Percentiles rank a stretch among this genome's conserved stretches.
phyloP scores from a whole-genome alignment of 805 yeast species.

The Teunomyces barrocoloradensis region DNA sequence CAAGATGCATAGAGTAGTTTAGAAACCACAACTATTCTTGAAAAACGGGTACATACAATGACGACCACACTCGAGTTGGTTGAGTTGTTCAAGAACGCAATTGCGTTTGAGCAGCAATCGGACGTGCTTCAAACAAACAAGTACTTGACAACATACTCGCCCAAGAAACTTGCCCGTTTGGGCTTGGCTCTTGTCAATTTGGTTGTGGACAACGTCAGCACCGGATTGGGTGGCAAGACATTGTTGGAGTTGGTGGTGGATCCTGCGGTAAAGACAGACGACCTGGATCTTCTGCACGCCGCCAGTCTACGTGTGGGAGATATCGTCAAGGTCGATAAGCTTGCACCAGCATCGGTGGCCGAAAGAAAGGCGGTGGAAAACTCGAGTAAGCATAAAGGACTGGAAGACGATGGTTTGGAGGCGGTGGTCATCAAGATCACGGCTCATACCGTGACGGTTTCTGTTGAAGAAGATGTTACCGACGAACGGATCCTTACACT shows the following conservation, averaged over 20 bases:
- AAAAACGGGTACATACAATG: conserved; percentile 28
- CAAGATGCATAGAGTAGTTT: conserved; percentile 26
- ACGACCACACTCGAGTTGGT: conserved; percentile 9
- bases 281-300: conserved; percentile 30
- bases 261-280: conserved; percentile 36
- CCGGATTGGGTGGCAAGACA: conserved; percentile 78
- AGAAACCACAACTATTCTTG: conserved; percentile 16
- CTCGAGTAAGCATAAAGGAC: conserved; percentile 20
- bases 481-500: conserved; percentile 49
- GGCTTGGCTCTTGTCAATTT: conserved; percentile 80
- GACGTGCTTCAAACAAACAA: conserved; percentile 33
- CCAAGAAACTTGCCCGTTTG: conserved; percentile 61
- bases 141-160: conserved; percentile 40
- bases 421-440: conserved; percentile 66
- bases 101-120: conserved; percentile 35
- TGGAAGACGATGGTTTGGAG: conserved; percentile 36
- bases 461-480: conserved; percentile 54
- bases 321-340: conserved; percentile 59
- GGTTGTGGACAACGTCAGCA: conserved; percentile 54
- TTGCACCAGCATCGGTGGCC: conserved; percentile 23
- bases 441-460: conserved; percentile 48
- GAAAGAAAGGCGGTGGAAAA: conserved; percentile 17
- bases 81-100: conserved; percentile 28
- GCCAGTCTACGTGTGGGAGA: conserved; percentile 73
- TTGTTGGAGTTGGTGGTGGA: conserved; percentile 63